A percentile compares a stretch with the other conserved stretches of the same genome.
Evolutionary conservation across 164 flowering plant species (phyloP).

Genomic region (Magnolia kwangsiensis): DNA sequence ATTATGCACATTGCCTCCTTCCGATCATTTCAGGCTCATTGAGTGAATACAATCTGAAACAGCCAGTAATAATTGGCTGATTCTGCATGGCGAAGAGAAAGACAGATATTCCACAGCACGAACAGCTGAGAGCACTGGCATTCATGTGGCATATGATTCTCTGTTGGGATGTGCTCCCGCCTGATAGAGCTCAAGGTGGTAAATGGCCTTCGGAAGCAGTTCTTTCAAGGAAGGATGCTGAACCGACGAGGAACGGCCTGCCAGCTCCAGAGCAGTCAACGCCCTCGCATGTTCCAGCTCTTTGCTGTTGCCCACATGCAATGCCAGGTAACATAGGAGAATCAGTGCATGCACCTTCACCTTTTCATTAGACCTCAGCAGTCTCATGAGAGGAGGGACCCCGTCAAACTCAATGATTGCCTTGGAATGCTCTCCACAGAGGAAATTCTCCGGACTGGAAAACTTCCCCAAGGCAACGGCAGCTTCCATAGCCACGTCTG

Average conservation of each 20-base stretch:
- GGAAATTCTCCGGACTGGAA: constrained; percentile 50
- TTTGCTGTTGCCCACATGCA: constrained; percentile 54
- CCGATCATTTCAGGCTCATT: background rate
- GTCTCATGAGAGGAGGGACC: constrained; percentile 47
- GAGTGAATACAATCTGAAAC: too few relatives aligned
- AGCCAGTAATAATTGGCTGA: background rate
- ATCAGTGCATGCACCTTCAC: constrained; percentile 43
- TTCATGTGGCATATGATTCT: constrained; percentile 26
- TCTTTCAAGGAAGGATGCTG: constrained; percentile 58
- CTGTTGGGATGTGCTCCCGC: constrained; percentile 41
- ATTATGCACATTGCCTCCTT: background rate
- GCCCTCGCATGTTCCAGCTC: constrained; percentile 53
- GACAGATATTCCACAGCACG: background rate
- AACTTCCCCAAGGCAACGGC: constrained; percentile 69
- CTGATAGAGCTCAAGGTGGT: constrained; percentile 61
- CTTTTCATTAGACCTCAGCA: constrained; percentile 45
- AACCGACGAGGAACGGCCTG: constrained; percentile 31
- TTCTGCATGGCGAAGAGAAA: background rate
- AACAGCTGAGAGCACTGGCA: background rate
- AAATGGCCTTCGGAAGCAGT: constrained; percentile 51
- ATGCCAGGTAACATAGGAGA: constrained; percentile 68
- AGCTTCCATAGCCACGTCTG: constrained; percentile 64
- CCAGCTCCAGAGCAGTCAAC: constrained; percentile 47
- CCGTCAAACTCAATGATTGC: constrained; percentile 60
- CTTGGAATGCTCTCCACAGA: constrained; percentile 57